Evolutionary conservation across 371 early-diverging fungal genomes (phyloP).

Genomic region (Catenaria anguillulae): DNA sequence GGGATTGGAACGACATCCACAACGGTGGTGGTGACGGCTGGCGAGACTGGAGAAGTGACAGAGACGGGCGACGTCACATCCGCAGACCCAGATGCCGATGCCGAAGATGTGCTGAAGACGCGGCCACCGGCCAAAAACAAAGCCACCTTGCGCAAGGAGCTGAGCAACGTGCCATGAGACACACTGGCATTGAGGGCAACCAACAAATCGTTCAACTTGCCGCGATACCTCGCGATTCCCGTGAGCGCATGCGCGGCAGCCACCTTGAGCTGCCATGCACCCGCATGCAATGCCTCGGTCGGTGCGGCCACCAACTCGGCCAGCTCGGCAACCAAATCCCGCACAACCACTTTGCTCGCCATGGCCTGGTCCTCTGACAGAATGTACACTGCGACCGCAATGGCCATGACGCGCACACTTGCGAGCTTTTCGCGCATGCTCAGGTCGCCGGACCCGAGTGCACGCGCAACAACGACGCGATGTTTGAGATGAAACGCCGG

Average conservation of each 20-base stretch:
- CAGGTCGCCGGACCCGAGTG: not conserved
- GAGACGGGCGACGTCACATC: no score
- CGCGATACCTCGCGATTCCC: constrained; percentile 58
- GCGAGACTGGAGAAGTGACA: no score
- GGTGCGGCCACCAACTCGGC: no score
- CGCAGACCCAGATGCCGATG: not conserved
- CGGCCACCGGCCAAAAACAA: not conserved
- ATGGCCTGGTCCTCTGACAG: constrained; percentile 33
- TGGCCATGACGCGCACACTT: constrained; percentile 57
- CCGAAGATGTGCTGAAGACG: not conserved
- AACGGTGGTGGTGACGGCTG: no score
- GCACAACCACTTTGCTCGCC: no score
- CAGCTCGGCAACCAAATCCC: no score
- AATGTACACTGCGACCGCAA: constrained; percentile 23
- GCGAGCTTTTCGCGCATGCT: constrained; percentile 35
- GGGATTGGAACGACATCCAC: no score
- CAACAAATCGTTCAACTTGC: constrained; percentile 59
- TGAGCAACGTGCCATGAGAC: constrained; percentile 77
- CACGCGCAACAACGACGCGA: not conserved
- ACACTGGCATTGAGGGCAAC: constrained; percentile 79
- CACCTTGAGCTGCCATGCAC: constrained; percentile 36
- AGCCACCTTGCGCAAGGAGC: not conserved
- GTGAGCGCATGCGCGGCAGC: constrained; percentile 65
- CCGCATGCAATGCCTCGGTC: no score
- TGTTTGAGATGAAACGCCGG: constrained; percentile 54